phyloP scores from a whole-genome alignment of 2,329 filamentous ascomycete species.

The Biscogniauxia sp. region DNA sequence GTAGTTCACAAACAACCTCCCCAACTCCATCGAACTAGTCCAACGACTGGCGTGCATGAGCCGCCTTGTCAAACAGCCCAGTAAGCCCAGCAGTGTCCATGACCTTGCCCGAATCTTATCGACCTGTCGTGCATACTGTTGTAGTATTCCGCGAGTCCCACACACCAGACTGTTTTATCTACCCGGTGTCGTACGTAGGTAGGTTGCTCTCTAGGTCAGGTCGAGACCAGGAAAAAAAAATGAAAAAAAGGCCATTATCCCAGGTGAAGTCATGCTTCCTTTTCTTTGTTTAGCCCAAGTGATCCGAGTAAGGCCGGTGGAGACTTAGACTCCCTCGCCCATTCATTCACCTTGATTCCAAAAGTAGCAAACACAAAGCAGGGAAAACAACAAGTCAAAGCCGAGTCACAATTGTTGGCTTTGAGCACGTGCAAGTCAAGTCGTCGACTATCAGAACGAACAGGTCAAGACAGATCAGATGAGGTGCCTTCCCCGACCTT shows the following conservation, averaged over 20 bases:
- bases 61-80: constrained; percentile 18
- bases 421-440: too few relatives aligned
- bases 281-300: constrained; percentile 3
- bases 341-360: background rate
- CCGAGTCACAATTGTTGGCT: background rate
- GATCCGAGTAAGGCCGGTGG: background rate
- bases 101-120: constrained; percentile 12
- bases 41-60: constrained; percentile 19
- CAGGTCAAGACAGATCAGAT: too few relatives aligned
- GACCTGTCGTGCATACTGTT: constrained; percentile 16
- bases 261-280: background rate
- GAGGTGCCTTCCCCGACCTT: background rate
- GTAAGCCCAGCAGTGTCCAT: background rate
- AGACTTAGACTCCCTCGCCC: background rate
- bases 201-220: background rate
- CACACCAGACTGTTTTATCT: background rate
- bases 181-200: background rate
- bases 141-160: constrained; percentile 12
- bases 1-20: constrained; percentile 2
- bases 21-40: background rate
- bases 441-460: background rate
- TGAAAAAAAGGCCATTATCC: background rate
- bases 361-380: background rate
- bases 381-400: background rate
- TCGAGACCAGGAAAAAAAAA: background rate